Evolutionary conservation across 1,284 basidiomycete species (phyloP), one percentile per base, ranked within the genome.

Genomic region (Irpex lacteus): DNA sequence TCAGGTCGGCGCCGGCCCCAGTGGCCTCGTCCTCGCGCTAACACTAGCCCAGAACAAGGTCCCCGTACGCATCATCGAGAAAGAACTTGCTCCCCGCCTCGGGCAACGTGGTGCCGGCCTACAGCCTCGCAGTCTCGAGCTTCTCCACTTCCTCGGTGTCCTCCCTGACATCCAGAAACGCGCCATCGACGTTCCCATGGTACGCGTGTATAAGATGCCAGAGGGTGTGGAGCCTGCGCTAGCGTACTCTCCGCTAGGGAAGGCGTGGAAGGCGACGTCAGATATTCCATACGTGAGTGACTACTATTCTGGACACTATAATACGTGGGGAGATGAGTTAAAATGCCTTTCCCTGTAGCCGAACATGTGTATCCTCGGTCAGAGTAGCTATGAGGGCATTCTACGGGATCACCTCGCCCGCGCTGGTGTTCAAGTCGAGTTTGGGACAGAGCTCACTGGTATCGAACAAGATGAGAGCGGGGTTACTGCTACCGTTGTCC

Each of bases 1-100:
- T 13, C 32, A 74, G 72, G 67, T 69, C 32, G 73, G 72, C 21
- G 66, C 70, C 2, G 72, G 72, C 0, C 73, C 73, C 21, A 60
- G 70, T 18, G 71, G 73, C 1, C 68, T 74, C 11, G 65, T 73
- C 32, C 58, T 69, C 15, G 71, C 73, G 1, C 59, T 74, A 13
- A 62, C 63, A 9, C 65, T 73, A 21, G 60, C 55, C 52, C 55
- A 57, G 61, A 72, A 68, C 59, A 69, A 68, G 50, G 55, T 65
- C 11, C 64, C 64, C 13, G 60, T 65, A 3, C 63, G 60, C 19
- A 52, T 64, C 52, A 57, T 64, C 18, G 73, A 74, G 18, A 65
- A 61, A 6, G 63, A 60, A 18, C 61, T 64, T 5, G 21, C n/a
- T 6, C 67, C 65, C 38, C 68, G 70, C 32, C 63, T 62, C n/a